Conservation (phyloP, 2,329 filamentous ascomycete species). For the Ilyonectria destructans region DNA sequence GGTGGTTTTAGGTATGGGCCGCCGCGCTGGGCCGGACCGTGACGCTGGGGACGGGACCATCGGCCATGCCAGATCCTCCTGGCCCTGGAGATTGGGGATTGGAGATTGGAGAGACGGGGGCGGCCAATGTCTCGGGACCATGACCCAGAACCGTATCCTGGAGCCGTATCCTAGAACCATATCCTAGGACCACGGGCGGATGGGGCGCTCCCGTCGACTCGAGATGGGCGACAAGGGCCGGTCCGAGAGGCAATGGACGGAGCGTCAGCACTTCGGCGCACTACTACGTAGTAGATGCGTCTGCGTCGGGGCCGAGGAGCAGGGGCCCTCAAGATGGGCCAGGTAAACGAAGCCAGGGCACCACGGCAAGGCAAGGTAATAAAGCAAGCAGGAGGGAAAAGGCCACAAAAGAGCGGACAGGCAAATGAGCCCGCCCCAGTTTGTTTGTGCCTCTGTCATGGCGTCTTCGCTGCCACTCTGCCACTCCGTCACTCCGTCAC, state of each 20-base stretch:
- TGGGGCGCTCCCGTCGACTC: background rate
- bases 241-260: background rate
- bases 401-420: constrained; percentile 9
- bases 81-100: background rate
- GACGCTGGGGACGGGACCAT: constrained; percentile 10
- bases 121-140: background rate
- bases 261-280: constrained; percentile 15
- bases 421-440: constrained; percentile 7
- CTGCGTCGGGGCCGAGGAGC: constrained; percentile 35
- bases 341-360: constrained; percentile 14
- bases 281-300: constrained; percentile 32
- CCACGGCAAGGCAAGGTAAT: constrained; percentile 17
- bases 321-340: constrained; percentile 30
- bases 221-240: background rate
- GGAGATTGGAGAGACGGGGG: constrained; percentile 1
- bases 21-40: background rate
- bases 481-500: too few relatives aligned
- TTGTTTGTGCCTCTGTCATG: background rate
- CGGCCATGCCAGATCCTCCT: constrained; percentile 10
- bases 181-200: background rate
- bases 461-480: background rate
- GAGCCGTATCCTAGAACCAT: background rate
- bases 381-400: constrained; percentile 8
- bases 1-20: constrained; percentile 9
- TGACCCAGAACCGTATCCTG: background rate